phyloP scores from a whole-genome alignment of 768 basidiomycete species.

The Tubosaeta sp. region DNA sequence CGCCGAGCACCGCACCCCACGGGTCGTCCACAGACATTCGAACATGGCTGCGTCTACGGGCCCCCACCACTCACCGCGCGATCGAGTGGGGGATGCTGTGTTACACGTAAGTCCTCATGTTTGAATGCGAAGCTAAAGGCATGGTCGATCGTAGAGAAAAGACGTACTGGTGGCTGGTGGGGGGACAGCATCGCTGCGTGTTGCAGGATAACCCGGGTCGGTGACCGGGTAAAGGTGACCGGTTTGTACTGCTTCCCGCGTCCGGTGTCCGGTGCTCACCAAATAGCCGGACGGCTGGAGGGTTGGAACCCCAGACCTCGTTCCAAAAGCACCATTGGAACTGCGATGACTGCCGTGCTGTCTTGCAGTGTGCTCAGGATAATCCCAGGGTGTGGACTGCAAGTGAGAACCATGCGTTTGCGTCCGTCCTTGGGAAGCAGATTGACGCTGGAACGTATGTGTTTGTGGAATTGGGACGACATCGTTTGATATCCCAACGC shows the following conservation, averaged over 20 bases:
- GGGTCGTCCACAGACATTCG: constrained; percentile 17
- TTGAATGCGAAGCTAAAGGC: not conserved
- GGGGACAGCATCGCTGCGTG: not conserved
- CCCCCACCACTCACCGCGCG: constrained; percentile 11
- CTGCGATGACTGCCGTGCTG: not conserved
- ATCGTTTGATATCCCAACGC: not conserved
- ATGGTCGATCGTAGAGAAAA: not conserved
- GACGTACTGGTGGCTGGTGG: constrained; percentile 9
- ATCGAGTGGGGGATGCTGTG: constrained; percentile 7
- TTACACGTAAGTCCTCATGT: constrained; percentile 3
- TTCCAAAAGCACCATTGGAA: not conserved
- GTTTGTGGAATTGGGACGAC: not conserved
- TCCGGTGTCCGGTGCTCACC: not conserved
- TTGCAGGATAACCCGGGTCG: not conserved
- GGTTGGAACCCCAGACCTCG: not conserved
- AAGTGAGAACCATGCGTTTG: not conserved
- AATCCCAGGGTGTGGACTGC: constrained; percentile 1
- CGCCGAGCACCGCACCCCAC: constrained; percentile 9
- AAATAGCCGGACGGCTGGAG: constrained; percentile 1
- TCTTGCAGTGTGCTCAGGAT: constrained; percentile 1
- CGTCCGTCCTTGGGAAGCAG: not conserved
- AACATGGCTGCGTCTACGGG: constrained; percentile 8
- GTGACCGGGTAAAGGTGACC: not conserved
- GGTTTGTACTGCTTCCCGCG: not conserved
- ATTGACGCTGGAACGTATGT: not conserved